Base-by-base conservation (phyloP, 179 eudicot genomes). In the Monotropa hypopitys region DNA sequence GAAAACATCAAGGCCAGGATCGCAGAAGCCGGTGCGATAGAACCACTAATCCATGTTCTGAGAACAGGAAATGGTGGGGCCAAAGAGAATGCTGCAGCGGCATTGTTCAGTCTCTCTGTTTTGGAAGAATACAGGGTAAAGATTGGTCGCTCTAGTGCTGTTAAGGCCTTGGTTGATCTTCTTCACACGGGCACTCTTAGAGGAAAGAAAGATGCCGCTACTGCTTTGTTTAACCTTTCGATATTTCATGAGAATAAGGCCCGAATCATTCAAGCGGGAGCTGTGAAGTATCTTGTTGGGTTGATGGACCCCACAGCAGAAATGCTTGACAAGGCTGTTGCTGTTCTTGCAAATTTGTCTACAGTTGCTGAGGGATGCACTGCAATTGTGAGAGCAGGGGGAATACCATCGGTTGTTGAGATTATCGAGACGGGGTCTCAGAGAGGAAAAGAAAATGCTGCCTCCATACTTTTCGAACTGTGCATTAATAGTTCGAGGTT, bases 381-480 rank as follows among this genome's bases (percentile, higher is more conserved):
- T 10, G 90, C 82, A 26, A 87, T 90, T 77, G 85, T 81, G 75
- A 84, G 81, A 72, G 89, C 83, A 11, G 87, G 85, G 45, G 94
- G 94, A 7, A 89, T 89, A 43, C 81, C 87, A 13, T 80, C 83
- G 38, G 83, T 90, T 38, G 92, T 90, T 57, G 92, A 90, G 82
- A 84, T 87, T 67, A 76, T 90, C 46, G 94, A 90, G 85, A 69
- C 86, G 74, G 92, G 92, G 42, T 90, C 94, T 7, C 80, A 85
- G 0, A 85, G 90, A 73, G 94, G 84, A 11, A 90, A 85, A 83
- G 94, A 90, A 83, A 86, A 83, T 76, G 94, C 91, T 18, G 86
- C 89, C 11, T 88, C 92, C 10, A 86, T 90, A 32, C 88, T 90
- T 23, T 69, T 86, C 30, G 88, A 87, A 43, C 86, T 90, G 42